phyloP scores from a whole-genome alignment of 2,329 filamentous ascomycete species.

The Periconia sp. region DNA sequence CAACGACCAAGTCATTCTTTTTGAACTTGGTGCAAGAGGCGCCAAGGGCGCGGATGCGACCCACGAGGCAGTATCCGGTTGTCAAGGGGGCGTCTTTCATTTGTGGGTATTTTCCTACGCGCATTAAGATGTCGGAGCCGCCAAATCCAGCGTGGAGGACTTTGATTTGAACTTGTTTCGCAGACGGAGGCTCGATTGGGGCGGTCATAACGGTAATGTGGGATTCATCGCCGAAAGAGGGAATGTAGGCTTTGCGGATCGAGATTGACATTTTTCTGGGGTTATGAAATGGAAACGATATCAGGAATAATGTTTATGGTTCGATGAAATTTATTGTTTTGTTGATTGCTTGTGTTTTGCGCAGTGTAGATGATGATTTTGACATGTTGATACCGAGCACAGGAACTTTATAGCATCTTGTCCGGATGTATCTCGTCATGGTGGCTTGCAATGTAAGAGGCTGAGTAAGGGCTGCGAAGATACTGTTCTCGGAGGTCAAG shows the following conservation, averaged over 20 bases:
- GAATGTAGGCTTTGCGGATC: conserved; percentile 51
- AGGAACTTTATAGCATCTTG: not conserved
- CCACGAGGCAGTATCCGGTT: conserved; percentile 53
- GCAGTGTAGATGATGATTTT: not conserved
- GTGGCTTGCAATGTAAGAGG: not conserved
- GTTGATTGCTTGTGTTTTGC: no score
- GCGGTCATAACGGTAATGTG: conserved; percentile 40
- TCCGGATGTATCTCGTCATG: not conserved
- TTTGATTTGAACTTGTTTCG: conserved; percentile 51
- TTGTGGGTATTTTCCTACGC: conserved; percentile 51
- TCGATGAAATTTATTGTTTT: no score
- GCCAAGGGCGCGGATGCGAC: conserved; percentile 46
- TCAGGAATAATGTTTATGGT: no score
- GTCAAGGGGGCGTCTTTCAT: conserved; percentile 52
- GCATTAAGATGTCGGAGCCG: conserved; percentile 55
- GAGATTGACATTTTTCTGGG: conserved; percentile 21
- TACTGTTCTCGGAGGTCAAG: not conserved
- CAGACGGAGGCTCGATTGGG: conserved; percentile 43
- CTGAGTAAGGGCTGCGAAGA: no score
- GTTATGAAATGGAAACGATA: not conserved
- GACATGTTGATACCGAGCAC: not conserved
- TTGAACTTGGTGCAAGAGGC: conserved; percentile 30
- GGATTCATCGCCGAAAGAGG: conserved; percentile 46
- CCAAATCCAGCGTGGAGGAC: conserved; percentile 53
- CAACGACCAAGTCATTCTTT: conserved; percentile 27